Evolutionary conservation across 768 basidiomycete species (phyloP), one percentile per base, ranked within the genome.

Genomic region (Lentinula detonsa): DNA sequence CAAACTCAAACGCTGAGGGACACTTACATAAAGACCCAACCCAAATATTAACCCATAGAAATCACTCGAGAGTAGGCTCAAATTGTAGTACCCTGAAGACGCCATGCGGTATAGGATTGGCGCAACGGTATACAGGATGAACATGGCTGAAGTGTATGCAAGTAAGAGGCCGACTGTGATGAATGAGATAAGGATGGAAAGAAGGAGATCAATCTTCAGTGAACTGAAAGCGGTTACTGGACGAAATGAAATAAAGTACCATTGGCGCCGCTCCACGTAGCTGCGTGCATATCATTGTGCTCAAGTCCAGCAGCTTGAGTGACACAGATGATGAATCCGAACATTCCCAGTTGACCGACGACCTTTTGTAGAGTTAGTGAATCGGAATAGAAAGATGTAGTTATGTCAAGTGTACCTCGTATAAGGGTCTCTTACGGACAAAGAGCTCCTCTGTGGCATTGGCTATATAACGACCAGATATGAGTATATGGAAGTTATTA

Each of bases 361-460:
- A 94, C 90, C 55, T 56, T 28, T 21, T 13, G 13, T 11, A 15
- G 21, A n/a, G 16, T 37, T 54, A 13, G 18, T 23, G 21, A 31
- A 21, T 3, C 4, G n/a, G 31, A 51, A 5, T 5, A 5, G 15
- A 42, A 6, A n/a, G 5, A 23, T 13, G 5, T n/a, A 33, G 16
- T 11, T 8, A 13, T 10, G 15, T 15, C 11, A 39, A 39, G 18
- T 10, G 15, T 21, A 43, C 55, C 82, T 94, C 93, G 66, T 92
- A 94, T 43, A 94, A 75, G 5, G 93, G 93, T 11, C 85, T 78
- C 65, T 75, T 83, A 62, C 92, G 82, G 34, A 95, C 93, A 62
- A 94, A 84, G 72, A 90, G 90, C 69, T 94, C 93, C 70, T 95
- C 93, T 0, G 90, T 91, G 33, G 92, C 90, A 65, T 94, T 94